These are phyloP conservation scores for Neofusicoccum laricinum DNA, from an alignment of 2,329 filamentous ascomycete species.

Conservation along the genomic window DNA sequence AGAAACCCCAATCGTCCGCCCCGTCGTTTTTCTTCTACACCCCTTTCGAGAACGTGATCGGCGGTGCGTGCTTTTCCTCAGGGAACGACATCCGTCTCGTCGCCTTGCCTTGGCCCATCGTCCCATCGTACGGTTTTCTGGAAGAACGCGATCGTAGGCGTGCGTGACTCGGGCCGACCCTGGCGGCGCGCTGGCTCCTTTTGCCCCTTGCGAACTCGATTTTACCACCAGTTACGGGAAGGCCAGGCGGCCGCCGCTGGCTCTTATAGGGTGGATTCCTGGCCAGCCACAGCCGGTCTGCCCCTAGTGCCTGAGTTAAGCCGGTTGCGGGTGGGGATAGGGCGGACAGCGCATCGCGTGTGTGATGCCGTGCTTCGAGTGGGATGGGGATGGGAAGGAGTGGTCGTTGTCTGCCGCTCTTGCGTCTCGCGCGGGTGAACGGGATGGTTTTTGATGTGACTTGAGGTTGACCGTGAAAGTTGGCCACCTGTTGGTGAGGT, in stretches of 20 bases:
- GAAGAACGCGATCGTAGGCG: neutral
- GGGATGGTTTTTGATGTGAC: too few species aligned
- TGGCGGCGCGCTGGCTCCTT: neutral
- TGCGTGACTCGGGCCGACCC: neutral
- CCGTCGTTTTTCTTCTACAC: too few species aligned
- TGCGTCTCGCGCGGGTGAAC: too few species aligned
- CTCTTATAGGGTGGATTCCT: neutral
- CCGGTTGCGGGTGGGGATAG: neutral
- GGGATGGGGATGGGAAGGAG: too few species aligned
- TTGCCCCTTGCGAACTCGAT: neutral
- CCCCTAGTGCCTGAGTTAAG: neutral
- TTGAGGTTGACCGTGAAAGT: too few species aligned
- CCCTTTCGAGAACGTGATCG: too few species aligned
- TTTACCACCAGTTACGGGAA: neutral
- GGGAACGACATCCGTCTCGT: too few species aligned
- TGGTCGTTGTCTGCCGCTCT: too few species aligned
- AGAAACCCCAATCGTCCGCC: neutral
- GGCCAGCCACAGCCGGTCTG: neutral
- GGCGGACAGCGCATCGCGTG: neutral
- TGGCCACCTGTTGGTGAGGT: too few species aligned
- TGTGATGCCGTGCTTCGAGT: neutral
- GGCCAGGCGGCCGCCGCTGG: neutral
- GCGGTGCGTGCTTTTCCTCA: too few species aligned
- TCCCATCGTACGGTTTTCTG: too few species aligned
- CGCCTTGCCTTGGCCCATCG: too few species aligned